phyloP scores from a whole-genome alignment of 306 rosid species.

The Prunus armeniaca region DNA sequence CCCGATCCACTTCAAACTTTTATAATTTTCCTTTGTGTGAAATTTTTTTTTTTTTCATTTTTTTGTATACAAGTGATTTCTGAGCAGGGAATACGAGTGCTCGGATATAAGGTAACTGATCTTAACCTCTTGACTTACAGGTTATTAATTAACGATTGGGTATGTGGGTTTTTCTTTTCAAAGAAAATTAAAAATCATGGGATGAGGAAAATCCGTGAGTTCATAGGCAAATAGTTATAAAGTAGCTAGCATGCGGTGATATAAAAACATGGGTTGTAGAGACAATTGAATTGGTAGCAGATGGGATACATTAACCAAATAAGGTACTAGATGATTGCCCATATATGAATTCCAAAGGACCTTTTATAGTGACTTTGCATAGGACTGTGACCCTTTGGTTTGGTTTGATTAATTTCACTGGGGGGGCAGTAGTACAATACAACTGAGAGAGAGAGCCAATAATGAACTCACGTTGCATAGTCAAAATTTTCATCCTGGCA shows the following conservation, averaged over 20 bases:
- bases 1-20: no score
- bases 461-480: slow-evolving; percentile 26
- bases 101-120: no score
- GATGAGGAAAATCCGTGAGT: no score
- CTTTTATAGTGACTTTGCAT: background rate
- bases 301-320: background rate
- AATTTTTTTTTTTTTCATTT: no score
- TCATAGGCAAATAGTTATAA: no score
- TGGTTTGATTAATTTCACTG: background rate
- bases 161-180: no score
- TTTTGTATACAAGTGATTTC: no score
- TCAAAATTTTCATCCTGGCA: slow-evolving; percentile 22
- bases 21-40: no score
- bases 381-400: background rate
- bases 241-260: background rate
- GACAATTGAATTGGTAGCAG: background rate
- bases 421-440: background rate
- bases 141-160: no score
- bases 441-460: slow-evolving; percentile 11
- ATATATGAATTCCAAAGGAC: background rate
- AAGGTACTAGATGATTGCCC: background rate
- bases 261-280: background rate
- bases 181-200: no score
- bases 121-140: no score
- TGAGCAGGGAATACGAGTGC: no score